These are phyloP conservation scores for Rosa multiflora DNA, from an alignment of 306 rosid species.

Conservation along the genomic window DNA sequence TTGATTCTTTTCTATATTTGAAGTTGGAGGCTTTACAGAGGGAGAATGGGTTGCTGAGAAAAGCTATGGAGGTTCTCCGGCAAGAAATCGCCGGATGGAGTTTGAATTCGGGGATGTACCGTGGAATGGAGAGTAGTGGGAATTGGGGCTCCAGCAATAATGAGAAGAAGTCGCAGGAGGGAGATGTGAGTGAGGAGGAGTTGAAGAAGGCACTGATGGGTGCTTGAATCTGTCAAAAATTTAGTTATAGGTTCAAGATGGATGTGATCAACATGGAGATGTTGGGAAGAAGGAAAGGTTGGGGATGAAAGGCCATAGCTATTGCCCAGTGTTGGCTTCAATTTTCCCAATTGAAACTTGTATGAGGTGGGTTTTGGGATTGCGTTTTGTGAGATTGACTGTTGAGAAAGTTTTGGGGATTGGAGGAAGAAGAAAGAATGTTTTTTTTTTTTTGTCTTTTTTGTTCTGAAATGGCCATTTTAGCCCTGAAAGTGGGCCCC, in stretches of 20 bases:
- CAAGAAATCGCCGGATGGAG: slow-evolving; percentile 38
- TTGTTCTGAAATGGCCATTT: no score
- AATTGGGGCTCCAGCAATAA: slow-evolving; percentile 23
- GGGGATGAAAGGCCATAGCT: no score
- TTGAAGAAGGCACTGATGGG: slow-evolving; percentile 40
- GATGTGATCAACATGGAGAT: no score
- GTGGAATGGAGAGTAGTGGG: slow-evolving; percentile 27
- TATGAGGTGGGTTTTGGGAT: no score
- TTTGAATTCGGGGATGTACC: not conserved
- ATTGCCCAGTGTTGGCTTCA: no score
- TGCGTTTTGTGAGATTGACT: no score
- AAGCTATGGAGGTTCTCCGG: slow-evolving; percentile 76
- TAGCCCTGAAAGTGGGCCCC: no score
- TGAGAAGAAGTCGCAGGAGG: slow-evolving; percentile 43
- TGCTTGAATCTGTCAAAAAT: slow-evolving; percentile 24
- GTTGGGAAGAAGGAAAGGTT: no score
- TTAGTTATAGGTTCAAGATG: not conserved
- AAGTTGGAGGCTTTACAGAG: slow-evolving; percentile 56
- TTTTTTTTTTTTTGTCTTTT: no score
- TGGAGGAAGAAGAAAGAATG: no score
- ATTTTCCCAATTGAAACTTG: no score
- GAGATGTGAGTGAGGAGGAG: slow-evolving; percentile 29
- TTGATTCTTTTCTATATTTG: slow-evolving; percentile 17
- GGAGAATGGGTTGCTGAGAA: slow-evolving; percentile 68
- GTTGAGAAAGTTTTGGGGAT: no score